A percentile compares a stretch with the other conserved stretches of the same genome.
phyloP scores from a whole-genome alignment of 768 basidiomycete species.

The Xerocomellus intermedius region DNA sequence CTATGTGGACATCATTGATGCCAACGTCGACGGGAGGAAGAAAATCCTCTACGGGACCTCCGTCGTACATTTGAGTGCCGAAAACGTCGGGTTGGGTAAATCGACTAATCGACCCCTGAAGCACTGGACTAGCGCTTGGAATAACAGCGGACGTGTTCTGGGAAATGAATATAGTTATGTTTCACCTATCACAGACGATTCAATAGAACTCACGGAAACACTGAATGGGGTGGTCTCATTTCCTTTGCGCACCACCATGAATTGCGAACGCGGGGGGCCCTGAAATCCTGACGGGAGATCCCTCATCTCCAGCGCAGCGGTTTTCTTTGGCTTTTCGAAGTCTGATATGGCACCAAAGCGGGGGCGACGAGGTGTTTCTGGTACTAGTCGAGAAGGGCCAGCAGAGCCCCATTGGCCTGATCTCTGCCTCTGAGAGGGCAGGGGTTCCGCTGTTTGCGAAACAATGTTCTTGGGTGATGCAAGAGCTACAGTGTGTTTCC shows the following conservation, averaged over 20 bases:
- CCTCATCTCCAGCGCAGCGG: slow-evolving; percentile 10
- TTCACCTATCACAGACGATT: not conserved
- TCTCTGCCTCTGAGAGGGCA: slow-evolving; percentile 40
- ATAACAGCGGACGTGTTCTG: slow-evolving; percentile 16
- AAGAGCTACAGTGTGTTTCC: slow-evolving; percentile 48
- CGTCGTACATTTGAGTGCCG: slow-evolving; percentile 13
- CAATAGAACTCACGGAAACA: slow-evolving; percentile 6
- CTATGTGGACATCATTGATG: slow-evolving; percentile 37
- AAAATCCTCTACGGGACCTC: slow-evolving; percentile 10
- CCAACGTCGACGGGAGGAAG: slow-evolving; percentile 18
- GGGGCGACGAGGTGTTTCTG: slow-evolving; percentile 41
- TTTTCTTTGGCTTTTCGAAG: slow-evolving; percentile 22
- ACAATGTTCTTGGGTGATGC: slow-evolving; percentile 47
- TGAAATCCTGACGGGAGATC: slow-evolving; percentile 30
- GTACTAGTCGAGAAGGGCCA: slow-evolving; percentile 28
- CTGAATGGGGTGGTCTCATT: slow-evolving; percentile 10
- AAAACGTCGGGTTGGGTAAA: slow-evolving; percentile 23
- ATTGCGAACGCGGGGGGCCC: slow-evolving; percentile 21
- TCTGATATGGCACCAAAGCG: slow-evolving; percentile 32
- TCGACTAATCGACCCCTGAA: slow-evolving; percentile 3
- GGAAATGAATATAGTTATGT: not conserved
- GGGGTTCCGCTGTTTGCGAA: slow-evolving; percentile 40
- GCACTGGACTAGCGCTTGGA: slow-evolving; percentile 27
- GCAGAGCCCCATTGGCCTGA: slow-evolving; percentile 31
- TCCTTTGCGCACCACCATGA: slow-evolving; percentile 12